Base-by-base conservation (phyloP, 495 filamentous ascomycete species). In the Xylaria flabelliformis region DNA sequence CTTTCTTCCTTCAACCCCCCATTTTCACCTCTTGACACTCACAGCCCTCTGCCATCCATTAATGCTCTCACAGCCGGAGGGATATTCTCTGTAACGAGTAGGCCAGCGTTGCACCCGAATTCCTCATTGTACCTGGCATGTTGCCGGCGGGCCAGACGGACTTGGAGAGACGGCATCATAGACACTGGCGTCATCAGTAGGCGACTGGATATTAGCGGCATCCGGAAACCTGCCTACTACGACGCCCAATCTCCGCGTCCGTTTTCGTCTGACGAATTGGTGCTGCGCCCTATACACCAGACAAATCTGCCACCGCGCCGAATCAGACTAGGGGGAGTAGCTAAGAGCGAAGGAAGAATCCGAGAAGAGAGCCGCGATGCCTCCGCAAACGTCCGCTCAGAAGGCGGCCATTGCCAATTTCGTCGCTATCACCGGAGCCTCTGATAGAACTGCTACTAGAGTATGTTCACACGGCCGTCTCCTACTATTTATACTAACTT, bases 391-490 rank as follows among this genome's bases (percentile, higher is more conserved):
- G 12, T 71, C 83, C 9, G 67, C 74, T 63, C 90, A 91, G 80
- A 88, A 87, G 78, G 72, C 76, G 63, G 80, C 85, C 39, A 78
- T 88, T 17, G 67, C 73, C 39, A 82, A 89, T 70, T 91, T 91
- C 76, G 78, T 83, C 50, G 75, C 76, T 29, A 83, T 90, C 64
- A 90, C 90, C 12, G 82, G 84, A 29, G 78, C 85, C 6, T 79
- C 83, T 13, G 86, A 88, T 50, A 87, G 83, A 66, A 83, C 70
- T 13, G 90, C 90, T 29, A 75, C 80, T 44, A 79, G 78, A 74
- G 89, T 90, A 80, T 78, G 83, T 84, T 29, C 10, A 44, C 19
- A 10, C n/a, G 0, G 12, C 65, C 65, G 12, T 19, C 36, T 75
- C 50, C 71, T 56, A 3, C 26, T 17, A 4, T 26, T 55, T 34